phyloP scores from a whole-genome alignment of 2,329 filamentous ascomycete species.

The Emmonsia crescens region DNA sequence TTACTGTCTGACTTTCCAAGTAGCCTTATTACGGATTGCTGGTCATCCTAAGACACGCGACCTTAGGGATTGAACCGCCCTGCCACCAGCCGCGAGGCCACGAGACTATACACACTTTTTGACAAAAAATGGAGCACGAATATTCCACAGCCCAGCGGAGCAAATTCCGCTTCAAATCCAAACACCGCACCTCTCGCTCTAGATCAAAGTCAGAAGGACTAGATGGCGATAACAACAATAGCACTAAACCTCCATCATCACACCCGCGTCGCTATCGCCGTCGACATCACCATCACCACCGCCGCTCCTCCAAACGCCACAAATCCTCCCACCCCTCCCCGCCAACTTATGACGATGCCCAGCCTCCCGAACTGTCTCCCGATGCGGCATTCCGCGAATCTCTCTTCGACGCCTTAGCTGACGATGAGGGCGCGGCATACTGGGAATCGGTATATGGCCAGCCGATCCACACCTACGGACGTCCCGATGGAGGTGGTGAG shows the following conservation, averaged over 20 bases:
- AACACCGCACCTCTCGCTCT: not conserved
- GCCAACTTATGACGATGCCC: not conserved
- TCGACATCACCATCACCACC: constrained; percentile 16
- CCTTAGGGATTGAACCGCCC: not conserved
- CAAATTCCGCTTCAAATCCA: constrained; percentile 26
- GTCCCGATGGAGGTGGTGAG: constrained; percentile 41
- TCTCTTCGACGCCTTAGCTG: constrained; percentile 90
- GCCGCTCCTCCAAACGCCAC: constrained; percentile 18
- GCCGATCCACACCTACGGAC: constrained; percentile 71
- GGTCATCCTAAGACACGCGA: not conserved
- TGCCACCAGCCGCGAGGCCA: not conserved
- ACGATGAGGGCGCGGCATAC: constrained; percentile 89
- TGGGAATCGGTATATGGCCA: constrained; percentile 97
- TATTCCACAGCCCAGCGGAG: constrained; percentile 13
- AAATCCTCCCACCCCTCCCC: constrained; percentile 12
- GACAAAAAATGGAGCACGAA: constrained; percentile 7
- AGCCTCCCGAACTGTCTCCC: constrained; percentile 42
- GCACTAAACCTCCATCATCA: constrained; percentile 4
- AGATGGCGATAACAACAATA: not conserved
- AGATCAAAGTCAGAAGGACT: not conserved
- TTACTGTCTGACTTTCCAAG: not conserved
- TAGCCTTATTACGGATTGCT: no score
- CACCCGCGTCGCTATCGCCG: constrained; percentile 14
- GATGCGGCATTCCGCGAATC: constrained; percentile 80
- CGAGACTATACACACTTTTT: not conserved